Evolutionary conservation across 2,329 filamentous ascomycete species (phyloP).

Genomic region (Diaporthe australafricana): DNA sequence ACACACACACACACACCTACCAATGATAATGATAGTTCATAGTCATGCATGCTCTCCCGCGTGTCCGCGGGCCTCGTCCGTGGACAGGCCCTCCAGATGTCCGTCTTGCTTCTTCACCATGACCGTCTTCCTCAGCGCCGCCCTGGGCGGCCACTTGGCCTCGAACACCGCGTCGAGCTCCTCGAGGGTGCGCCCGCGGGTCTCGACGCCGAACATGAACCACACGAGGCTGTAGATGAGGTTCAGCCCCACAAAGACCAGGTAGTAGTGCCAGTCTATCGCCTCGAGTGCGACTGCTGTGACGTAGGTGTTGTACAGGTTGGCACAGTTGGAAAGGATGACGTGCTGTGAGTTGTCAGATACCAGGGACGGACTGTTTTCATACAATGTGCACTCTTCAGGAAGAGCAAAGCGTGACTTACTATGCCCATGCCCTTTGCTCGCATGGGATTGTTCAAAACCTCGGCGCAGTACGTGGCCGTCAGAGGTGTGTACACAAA

Average conservation of each 20-base stretch:
- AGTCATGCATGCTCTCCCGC: conserved; percentile 10
- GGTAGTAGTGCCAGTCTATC: conserved; percentile 47
- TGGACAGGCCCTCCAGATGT: conserved; percentile 6
- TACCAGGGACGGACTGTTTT: background rate
- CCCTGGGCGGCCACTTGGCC: conserved; percentile 50
- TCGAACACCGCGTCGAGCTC: conserved; percentile 57
- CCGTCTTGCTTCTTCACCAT: conserved; percentile 42
- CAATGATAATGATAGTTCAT: conserved; percentile 20
- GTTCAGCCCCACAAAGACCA: conserved; percentile 48
- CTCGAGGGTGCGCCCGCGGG: conserved; percentile 52
- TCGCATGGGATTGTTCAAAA: conserved; percentile 34
- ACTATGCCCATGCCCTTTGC: conserved; percentile 45
- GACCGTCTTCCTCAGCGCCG: conserved; percentile 49
- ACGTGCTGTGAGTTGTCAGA: conserved; percentile 34
- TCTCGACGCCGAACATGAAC: conserved; percentile 47
- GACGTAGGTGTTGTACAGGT: conserved; percentile 48
- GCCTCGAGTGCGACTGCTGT: conserved; percentile 47
- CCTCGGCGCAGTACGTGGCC: conserved; percentile 38
- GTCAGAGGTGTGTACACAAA: conserved; percentile 39
- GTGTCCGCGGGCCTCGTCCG: background rate
- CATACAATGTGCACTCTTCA: background rate
- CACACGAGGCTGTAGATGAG: conserved; percentile 44
- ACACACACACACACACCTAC: background rate
- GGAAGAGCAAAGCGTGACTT: conserved; percentile 29
- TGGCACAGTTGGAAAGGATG: conserved; percentile 47